Base-by-base conservation (phyloP, 1,139 yeast species). In the Kurtzmaniella quercitrusa region DNA sequence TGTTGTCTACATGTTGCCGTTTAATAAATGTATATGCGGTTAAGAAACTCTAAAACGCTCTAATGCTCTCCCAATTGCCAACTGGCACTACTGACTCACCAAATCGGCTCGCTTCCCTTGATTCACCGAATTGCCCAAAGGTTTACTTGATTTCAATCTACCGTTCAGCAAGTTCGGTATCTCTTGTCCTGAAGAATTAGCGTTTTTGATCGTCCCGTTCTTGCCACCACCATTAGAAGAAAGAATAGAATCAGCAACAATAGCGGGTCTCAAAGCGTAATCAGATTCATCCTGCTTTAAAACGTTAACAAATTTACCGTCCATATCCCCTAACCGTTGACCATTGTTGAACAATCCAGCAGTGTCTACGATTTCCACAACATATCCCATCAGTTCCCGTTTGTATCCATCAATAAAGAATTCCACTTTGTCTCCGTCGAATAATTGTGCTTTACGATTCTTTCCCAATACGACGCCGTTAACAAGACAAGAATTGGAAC, bases 401-500 rank as follows among this genome's bases (percentile, higher is more conserved):
- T 76, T 68, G 6, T 65, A 64, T 23, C 65, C 73, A 59, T 87
- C 95, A 47, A 75, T 70, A 52, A 88, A 84, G 34, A 90, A 65
- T 52, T 79, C 81, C 4, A 90, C 60, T 19, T 64, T 66, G 56
- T 89, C 96, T 1, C 83, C 84, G 49, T 85, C 71, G 53, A 70
- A 78, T 1, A 90, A 55, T 48, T 78, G 73, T 0, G 75, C 75
- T 51, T 87, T 87, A 33, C 73, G 70, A 2, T 85, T 85, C 48
- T 79, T 79, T 0, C 85, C 85, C 37, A 90, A 57, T 40, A 70
- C 71, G 12, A 63, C 60, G 3, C 76, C 76, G 56, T 90, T 88
- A 9, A 90, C 75, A 50, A 70, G 78, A 57, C 96, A 87, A 1
- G 87, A 84, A 59, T 90, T 90, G 1, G 95, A 80, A 43, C 95